These are phyloP conservation scores for Juglanconis sp. DNA, from an alignment of 2,329 filamentous ascomycete species.

Conservation along the genomic window DNA sequence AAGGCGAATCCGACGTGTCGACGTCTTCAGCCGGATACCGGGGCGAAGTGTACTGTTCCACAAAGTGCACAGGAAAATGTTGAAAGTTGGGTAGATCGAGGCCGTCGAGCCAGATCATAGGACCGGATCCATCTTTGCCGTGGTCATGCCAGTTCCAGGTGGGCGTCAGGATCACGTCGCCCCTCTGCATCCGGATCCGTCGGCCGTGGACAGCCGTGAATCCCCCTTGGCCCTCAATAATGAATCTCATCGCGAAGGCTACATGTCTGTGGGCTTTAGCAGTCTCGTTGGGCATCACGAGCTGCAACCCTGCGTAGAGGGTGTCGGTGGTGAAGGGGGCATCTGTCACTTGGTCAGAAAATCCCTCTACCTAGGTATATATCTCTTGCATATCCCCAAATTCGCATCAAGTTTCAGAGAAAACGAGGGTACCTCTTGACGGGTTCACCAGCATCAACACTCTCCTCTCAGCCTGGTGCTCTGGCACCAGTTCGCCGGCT, in stretches of 20 bases:
- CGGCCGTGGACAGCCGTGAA: slow-evolving; percentile 53
- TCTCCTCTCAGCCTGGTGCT: slow-evolving; percentile 34
- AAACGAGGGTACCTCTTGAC: slow-evolving; percentile 21
- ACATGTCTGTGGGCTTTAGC: slow-evolving; percentile 51
- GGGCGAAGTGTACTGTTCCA: slow-evolving; percentile 41
- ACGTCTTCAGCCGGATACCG: slow-evolving; percentile 42
- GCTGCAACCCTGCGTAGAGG: slow-evolving; percentile 51
- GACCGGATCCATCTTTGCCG: slow-evolving; percentile 49
- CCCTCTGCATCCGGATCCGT: slow-evolving; percentile 44
- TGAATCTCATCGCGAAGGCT: slow-evolving; percentile 53
- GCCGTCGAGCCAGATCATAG: slow-evolving; percentile 56
- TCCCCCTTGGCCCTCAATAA: slow-evolving; percentile 51
- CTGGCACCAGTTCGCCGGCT: slow-evolving; percentile 14
- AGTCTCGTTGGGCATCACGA: slow-evolving; percentile 51
- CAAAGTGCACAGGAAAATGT: slow-evolving; percentile 51
- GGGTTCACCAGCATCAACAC: slow-evolving; percentile 43
- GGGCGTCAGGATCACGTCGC: slow-evolving; percentile 54
- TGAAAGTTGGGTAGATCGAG: slow-evolving; percentile 49
- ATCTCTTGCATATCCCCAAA: too few species aligned
- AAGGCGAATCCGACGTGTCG: slow-evolving; percentile 35
- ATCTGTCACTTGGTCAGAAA: slow-evolving; percentile 26
- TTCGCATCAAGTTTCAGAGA: too few species aligned
- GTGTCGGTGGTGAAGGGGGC: slow-evolving; percentile 54
- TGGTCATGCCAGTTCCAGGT: slow-evolving; percentile 57
- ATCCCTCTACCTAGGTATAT: neutral